phyloP scores from a whole-genome alignment of 768 basidiomycete species.

The Suillus alpinus region DNA sequence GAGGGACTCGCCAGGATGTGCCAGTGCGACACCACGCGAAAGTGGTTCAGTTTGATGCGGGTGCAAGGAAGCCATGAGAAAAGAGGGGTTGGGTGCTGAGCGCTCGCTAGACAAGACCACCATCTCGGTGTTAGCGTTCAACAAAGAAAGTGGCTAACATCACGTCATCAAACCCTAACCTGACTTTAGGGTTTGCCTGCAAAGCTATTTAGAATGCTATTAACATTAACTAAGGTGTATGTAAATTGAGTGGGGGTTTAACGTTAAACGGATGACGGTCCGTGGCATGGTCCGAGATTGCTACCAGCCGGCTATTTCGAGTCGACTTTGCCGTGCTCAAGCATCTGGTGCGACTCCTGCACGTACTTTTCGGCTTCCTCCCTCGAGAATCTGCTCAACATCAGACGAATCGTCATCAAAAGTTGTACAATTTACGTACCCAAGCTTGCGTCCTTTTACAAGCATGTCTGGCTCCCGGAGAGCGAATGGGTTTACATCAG shows the following conservation, averaged over 20 bases:
- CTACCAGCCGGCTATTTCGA: conserved; percentile 22
- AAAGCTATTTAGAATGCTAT: neutral
- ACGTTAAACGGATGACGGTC: conserved; percentile 8
- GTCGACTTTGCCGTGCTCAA: conserved; percentile 28
- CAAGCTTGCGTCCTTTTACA: conserved; percentile 72
- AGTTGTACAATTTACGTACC: conserved; percentile 43
- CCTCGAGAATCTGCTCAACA: conserved; percentile 55
- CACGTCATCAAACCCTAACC: conserved; percentile 25
- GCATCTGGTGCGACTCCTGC: conserved; percentile 54
- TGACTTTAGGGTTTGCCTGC: conserved; percentile 1
- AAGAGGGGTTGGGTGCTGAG: neutral
- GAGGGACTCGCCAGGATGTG: neutral
- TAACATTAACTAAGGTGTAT: neutral
- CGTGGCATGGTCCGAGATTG: neutral
- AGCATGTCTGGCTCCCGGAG: conserved; percentile 86
- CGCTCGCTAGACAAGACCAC: neutral
- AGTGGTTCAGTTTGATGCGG: neutral
- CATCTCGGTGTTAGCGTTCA: neutral
- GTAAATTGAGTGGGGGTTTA: neutral
- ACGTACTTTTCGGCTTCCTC: conserved; percentile 66
- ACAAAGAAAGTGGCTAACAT: neutral
- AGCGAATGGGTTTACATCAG: conserved; percentile 89
- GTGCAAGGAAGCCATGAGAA: neutral
- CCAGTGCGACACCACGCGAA: neutral
- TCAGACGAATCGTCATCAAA: conserved; percentile 4